A percentile compares a stretch with the other conserved stretches of the same genome.
phyloP scores from a whole-genome alignment of 495 filamentous ascomycete genomes.

The Aspergillus bertholletiae region DNA sequence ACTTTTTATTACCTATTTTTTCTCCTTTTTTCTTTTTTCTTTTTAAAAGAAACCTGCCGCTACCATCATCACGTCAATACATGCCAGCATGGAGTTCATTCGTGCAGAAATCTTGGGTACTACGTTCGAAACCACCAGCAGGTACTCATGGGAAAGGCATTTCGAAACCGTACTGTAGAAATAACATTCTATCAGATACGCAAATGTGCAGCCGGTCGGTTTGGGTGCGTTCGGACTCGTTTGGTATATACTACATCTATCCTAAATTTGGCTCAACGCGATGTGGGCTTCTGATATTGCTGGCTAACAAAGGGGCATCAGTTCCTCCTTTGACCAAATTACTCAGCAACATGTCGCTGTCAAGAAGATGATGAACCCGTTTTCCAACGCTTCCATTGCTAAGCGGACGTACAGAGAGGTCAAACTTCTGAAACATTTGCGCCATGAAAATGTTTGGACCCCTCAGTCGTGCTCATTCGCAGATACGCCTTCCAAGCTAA shows the following conservation, averaged over 20 bases:
- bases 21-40: not conserved
- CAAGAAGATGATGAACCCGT: constrained; percentile 99
- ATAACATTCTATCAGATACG: constrained; percentile 62
- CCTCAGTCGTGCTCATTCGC: not conserved
- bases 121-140: constrained; percentile 97
- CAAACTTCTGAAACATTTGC: constrained; percentile 93
- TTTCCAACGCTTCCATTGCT: constrained; percentile 91
- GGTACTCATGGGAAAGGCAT: constrained; percentile 47
- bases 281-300: not conserved
- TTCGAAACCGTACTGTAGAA: not conserved
- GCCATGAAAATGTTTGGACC: constrained; percentile 84
- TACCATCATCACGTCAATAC: not conserved
- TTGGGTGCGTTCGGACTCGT: constrained; percentile 98
- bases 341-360: constrained; percentile 90
- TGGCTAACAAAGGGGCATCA: constrained; percentile 25
- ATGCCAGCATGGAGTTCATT: constrained; percentile 74
- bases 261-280: not conserved
- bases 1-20: not conserved
- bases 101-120: constrained; percentile 98
- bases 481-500: constrained; percentile 10
- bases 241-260: constrained; percentile 57
- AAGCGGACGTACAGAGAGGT: constrained; percentile 96
- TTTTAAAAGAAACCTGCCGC: not conserved
- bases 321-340: constrained; percentile 94
- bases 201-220: constrained; percentile 94